Percentiles rank a stretch among this genome's conserved stretches.
Evolutionary conservation across 768 basidiomycete genomes (phyloP).

Genomic region (Termitomyces sp.): DNA sequence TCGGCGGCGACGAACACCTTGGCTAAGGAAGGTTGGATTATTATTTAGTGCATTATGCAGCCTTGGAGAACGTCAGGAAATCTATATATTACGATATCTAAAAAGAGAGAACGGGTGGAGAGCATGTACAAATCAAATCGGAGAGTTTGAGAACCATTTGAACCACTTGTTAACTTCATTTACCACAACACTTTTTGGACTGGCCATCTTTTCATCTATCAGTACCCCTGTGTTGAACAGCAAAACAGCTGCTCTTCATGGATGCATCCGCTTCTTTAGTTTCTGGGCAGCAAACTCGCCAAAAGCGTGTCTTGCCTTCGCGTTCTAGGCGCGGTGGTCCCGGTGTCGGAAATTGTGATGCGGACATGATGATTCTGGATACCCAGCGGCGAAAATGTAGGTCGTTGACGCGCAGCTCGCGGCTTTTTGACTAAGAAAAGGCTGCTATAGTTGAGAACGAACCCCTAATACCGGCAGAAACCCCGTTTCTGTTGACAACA

Average conservation of each 20-base stretch:
- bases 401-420: constrained; percentile 23
- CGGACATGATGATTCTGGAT: constrained; percentile 82
- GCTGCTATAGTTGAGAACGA: constrained; percentile 59
- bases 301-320: constrained; percentile 80
- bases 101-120: not conserved
- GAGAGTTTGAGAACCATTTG: not conserved
- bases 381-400: constrained; percentile 73
- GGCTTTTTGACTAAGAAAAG: constrained; percentile 1
- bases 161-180: not conserved
- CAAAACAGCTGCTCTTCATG: constrained; percentile 23
- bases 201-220: not conserved
- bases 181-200: not conserved
- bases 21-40: constrained; percentile 49
- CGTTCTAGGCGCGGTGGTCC: constrained; percentile 78
- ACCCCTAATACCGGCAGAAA: constrained; percentile 62
- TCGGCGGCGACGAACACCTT: constrained; percentile 39
- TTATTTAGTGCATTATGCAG: constrained; percentile 23
- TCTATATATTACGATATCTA: not conserved
- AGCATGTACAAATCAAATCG: not conserved
- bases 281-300: constrained; percentile 39
- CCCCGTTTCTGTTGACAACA: constrained; percentile 72
- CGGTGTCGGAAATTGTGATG: constrained; percentile 74
- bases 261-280: constrained; percentile 33
- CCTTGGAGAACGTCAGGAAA: not conserved
- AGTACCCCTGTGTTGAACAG: not conserved